Percentiles rank a stretch among this genome's conserved stretches.
phyloP scores from a whole-genome alignment of 208 protist species.

The Novymonas esmeraldas region DNA sequence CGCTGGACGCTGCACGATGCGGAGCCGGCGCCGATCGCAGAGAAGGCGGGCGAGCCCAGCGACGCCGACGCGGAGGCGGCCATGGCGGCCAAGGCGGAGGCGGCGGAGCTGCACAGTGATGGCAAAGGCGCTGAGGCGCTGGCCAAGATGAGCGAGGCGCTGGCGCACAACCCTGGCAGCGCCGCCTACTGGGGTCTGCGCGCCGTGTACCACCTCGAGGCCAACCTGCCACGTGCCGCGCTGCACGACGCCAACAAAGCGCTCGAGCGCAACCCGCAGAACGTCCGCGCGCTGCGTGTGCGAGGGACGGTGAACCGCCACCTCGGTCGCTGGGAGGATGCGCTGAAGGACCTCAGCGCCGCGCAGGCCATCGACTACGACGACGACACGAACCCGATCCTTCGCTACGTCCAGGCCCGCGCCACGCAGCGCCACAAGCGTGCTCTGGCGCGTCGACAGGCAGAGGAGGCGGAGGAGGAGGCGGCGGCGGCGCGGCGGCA shows the following conservation, averaged over 20 bases:
- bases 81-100: constrained; percentile 61
- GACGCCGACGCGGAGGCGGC: constrained; percentile 66
- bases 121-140: constrained; percentile 59
- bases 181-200: constrained; percentile 85
- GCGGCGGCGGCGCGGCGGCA: constrained; percentile 38
- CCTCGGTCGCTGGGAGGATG: constrained; percentile 65
- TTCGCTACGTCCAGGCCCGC: constrained; percentile 56
- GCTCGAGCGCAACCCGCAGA: constrained; percentile 64
- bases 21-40: constrained; percentile 32
- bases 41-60: constrained; percentile 32
- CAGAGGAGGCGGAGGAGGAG: constrained; percentile 49
- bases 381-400: constrained; percentile 42
- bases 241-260: constrained; percentile 68
- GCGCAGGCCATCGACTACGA: constrained; percentile 86
- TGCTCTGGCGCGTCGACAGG: constrained; percentile 37
- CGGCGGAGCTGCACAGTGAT: constrained; percentile 46
- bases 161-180: constrained; percentile 55
- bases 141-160: constrained; percentile 59
- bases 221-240: constrained; percentile 49
- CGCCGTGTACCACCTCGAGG: constrained; percentile 58
- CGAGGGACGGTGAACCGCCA: constrained; percentile 70
- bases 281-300: constrained; percentile 78
- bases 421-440: constrained; percentile 40
- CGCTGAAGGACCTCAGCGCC: constrained; percentile 67
- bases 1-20: constrained; percentile 48